Evolutionary conservation across 257 asterid species (phyloP).

Genomic region (Nicotiana knightiana): DNA sequence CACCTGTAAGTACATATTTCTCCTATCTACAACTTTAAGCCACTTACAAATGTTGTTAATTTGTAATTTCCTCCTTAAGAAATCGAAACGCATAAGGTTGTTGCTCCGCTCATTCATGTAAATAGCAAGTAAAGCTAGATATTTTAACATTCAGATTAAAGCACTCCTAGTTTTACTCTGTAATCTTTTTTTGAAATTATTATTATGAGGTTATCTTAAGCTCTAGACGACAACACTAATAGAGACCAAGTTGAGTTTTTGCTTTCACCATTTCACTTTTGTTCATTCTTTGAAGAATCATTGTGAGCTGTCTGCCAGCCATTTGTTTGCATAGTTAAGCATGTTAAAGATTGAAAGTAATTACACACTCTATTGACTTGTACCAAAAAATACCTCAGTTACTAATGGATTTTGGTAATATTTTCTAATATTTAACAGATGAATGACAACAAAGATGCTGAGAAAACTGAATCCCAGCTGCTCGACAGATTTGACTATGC

Average conservation of each 20-base stretch:
- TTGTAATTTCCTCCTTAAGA: not conserved
- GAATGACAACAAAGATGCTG: slow-evolving; percentile 66
- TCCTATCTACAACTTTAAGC: not conserved
- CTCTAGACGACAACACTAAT: not conserved
- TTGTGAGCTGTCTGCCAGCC: not conserved
- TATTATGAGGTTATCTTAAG: not conserved
- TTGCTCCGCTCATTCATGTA: not conserved
- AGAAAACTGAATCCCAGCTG: slow-evolving; percentile 67
- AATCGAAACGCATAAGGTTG: not conserved
- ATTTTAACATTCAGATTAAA: not conserved
- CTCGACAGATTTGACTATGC: slow-evolving; percentile 82
- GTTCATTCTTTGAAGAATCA: not conserved
- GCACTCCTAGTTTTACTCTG: not conserved
- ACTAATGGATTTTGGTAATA: not conserved
- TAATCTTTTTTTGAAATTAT: not conserved
- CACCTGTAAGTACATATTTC: slow-evolving; percentile 61
- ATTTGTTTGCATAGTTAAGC: not conserved
- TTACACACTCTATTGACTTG: not conserved
- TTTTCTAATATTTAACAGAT: slow-evolving; percentile 36
- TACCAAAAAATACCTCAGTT: not conserved
- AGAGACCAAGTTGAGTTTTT: not conserved
- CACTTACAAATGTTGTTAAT: not conserved
- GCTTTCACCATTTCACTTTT: not conserved
- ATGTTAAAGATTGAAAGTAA: not conserved
- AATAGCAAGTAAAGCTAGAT: not conserved